Base-by-base conservation (phyloP, 352 stramenopile species). In the Phytophthora macrochlamydospora region DNA sequence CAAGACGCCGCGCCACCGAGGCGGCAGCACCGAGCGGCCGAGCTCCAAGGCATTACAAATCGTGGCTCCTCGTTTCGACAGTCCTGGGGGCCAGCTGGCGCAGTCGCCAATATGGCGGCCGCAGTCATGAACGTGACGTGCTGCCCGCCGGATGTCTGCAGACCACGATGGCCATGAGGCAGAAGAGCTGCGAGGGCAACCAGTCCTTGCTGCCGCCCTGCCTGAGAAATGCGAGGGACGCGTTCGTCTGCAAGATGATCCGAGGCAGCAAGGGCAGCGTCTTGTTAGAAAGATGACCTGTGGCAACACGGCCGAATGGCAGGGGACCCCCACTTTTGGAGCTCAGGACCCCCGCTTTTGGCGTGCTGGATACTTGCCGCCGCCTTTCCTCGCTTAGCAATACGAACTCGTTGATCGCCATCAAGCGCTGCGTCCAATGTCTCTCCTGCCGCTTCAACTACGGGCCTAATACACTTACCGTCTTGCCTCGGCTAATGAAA, bases 221-320 rank as follows among this genome's bases (percentile, higher is more conserved):
- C 43, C 53, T 75, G 63, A 65, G 63, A 75, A 71, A 72, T 46
- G 63, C 69, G 49, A 62, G 58, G 53, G 59, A 65, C 48, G 40
- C 38, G 50, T n/a, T 29, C 43, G 43, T 49, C 43, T 24, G 6
- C 13, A 37, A 65, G 57, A 75, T 69, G 63, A 72, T 75, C 62
- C 57, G 49, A 63, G 51, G 8, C 24, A 24, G 11, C 35, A 45
- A 12, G 8, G n/a, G 5, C 8, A 14, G 12, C 18, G 42, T 28
- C n/a, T 48, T 48, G 42, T 28, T 24, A 24, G 18, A 24, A 24
- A 24, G 18, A 24, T 24, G 18, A 24, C 18, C 18, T 24, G 18
- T 24, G 18, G 18, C 18, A 24, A 24, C 18, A 24, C 18, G 18
- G 18, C 18, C 18, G 18, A 24, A 24, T 24, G 18, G 18, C 18